These are phyloP conservation scores for Casuarina cunninghamiana DNA, from an alignment of 306 rosid species.

Conservation along the genomic window DNA sequence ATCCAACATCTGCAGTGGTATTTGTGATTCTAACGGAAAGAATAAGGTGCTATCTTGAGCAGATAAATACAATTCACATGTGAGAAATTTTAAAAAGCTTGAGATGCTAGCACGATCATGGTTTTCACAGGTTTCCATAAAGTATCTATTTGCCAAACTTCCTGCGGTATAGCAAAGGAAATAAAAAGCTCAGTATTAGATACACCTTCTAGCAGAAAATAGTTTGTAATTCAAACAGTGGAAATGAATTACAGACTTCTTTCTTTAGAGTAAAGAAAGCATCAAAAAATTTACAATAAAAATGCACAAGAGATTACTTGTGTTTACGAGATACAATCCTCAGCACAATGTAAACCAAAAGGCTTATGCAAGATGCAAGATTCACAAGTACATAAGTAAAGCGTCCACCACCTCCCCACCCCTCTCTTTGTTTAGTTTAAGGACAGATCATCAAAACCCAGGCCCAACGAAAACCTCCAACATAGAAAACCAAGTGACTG, in stretches of 20 bases:
- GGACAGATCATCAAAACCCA: conserved; percentile 4
- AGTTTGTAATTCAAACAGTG: background rate
- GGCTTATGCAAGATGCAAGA: background rate
- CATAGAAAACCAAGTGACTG: conserved; percentile 35
- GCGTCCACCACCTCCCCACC: background rate
- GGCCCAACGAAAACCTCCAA: conserved; percentile 33
- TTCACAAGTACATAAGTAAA: conserved; percentile 3
- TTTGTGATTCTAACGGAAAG: no score
- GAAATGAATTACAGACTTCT: conserved; percentile 3
- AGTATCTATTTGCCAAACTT: no score
- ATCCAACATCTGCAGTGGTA: no score
- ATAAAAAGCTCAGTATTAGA: background rate
- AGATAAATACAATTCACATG: no score
- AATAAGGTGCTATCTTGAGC: no score
- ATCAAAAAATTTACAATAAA: background rate
- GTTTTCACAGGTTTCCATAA: no score
- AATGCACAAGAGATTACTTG: background rate
- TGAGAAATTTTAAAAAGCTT: no score
- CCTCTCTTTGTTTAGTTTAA: background rate
- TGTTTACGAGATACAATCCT: background rate
- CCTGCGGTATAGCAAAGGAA: background rate
- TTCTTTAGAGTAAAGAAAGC: background rate
- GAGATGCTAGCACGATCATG: no score
- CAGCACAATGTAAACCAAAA: background rate
- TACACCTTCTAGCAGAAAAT: background rate